These are phyloP conservation scores for Auricularia cornea DNA, from an alignment of 768 basidiomycete genomes.

Conservation along the genomic window DNA sequence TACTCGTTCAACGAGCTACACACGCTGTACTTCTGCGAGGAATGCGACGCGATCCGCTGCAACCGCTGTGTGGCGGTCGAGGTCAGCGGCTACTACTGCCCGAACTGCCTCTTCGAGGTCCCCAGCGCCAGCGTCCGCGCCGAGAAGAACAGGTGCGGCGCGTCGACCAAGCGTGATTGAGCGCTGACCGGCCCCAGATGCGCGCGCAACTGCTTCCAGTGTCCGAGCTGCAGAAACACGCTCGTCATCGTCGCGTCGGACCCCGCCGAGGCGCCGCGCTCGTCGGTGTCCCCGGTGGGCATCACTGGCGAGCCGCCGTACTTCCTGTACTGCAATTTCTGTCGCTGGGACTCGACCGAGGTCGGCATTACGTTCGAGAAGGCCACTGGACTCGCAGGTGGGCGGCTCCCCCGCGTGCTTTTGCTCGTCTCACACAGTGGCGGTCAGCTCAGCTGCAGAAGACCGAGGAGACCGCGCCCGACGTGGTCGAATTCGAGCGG, in stretches of 20 bases:
- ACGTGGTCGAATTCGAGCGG: slow-evolving; percentile 83
- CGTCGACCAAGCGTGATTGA: neutral
- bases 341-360: slow-evolving; percentile 90
- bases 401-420: slow-evolving; percentile 16
- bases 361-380: slow-evolving; percentile 93
- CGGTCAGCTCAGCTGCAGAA: slow-evolving; percentile 86
- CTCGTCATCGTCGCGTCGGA: slow-evolving; percentile 88
- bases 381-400: slow-evolving; percentile 89
- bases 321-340: slow-evolving; percentile 84
- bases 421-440: neutral
- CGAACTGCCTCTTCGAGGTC: slow-evolving; percentile 97
- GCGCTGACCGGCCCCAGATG: slow-evolving; percentile 49
- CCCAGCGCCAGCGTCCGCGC: slow-evolving; percentile 96
- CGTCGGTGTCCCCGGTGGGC: slow-evolving; percentile 39
- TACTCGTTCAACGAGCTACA: slow-evolving; percentile 78
- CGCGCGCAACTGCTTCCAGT: slow-evolving; percentile 95
- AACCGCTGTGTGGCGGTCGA: slow-evolving; percentile 88
- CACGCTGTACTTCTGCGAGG: slow-evolving; percentile 92
- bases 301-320: slow-evolving; percentile 80
- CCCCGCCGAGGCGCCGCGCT: slow-evolving; percentile 49
- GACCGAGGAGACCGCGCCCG: slow-evolving; percentile 77
- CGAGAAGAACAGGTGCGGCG: slow-evolving; percentile 82
- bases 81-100: slow-evolving; percentile 96
- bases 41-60: slow-evolving; percentile 93
- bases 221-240: slow-evolving; percentile 87